Evolutionary conservation across 345 rosid genomes (phyloP).

Genomic region (Aethionema arabicum): DNA sequence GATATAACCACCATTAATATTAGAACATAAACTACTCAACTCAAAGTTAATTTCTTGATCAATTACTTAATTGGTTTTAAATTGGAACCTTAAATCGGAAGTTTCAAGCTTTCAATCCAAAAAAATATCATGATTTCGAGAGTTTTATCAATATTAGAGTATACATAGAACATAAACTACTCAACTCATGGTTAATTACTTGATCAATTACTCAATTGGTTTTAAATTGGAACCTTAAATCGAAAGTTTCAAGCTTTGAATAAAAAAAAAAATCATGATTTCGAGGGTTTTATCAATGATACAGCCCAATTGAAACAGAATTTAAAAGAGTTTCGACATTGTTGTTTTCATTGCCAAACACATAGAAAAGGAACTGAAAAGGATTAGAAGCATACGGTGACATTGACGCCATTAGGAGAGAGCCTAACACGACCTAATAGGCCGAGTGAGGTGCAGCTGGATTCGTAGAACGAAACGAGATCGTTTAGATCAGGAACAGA

Average conservation of each 20-base stretch:
- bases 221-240: no score
- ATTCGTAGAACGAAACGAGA: slow-evolving; percentile 68
- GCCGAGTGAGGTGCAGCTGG: slow-evolving; percentile 66
- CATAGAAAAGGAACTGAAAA: not conserved
- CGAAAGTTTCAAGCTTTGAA: not conserved
- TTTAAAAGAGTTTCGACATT: no score
- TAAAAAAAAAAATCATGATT: not conserved
- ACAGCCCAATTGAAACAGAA: not conserved
- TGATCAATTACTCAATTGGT: no score
- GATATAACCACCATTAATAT: not conserved
- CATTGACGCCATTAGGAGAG: slow-evolving; percentile 81
- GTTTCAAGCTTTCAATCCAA: no score
- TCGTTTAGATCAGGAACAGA: slow-evolving; percentile 55
- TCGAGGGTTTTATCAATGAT: not conserved
- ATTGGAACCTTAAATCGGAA: no score
- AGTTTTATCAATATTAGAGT: no score
- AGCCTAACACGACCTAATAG: slow-evolving; percentile 89
- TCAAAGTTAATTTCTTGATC: no score
- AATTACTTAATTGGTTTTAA: no score
- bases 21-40: no score
- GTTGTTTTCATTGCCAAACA: not conserved
- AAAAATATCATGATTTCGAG: no score
- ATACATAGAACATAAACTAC: no score
- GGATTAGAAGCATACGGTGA: slow-evolving; percentile 59
- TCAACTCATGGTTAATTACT: no score